Evolutionary conservation across 208 protist genomes (phyloP).

Genomic region (Leishmania lainsoni): DNA sequence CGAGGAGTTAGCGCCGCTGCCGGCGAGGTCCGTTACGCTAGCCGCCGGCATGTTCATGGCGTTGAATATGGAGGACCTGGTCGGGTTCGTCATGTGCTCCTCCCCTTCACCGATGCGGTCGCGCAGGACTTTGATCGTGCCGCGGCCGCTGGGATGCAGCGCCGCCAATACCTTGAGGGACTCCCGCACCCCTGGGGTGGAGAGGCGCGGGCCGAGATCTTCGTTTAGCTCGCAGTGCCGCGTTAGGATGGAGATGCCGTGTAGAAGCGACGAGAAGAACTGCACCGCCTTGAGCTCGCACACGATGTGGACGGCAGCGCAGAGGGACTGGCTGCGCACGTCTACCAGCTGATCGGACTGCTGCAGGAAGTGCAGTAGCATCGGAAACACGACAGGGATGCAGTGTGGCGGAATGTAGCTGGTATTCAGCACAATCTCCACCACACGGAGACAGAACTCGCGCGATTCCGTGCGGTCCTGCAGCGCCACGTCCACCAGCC

Average conservation of each 20-base stretch:
- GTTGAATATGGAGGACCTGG: conserved; percentile 16
- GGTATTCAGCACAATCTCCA: conserved; percentile 85
- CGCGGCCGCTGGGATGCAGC: conserved; percentile 64
- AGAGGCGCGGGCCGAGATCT: conserved; percentile 79
- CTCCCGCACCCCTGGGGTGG: conserved; percentile 72
- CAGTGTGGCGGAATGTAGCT: conserved; percentile 91
- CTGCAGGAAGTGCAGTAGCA: conserved; percentile 86
- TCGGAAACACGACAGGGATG: conserved; percentile 84
- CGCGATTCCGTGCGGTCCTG: conserved; percentile 85
- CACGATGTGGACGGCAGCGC: conserved; percentile 85
- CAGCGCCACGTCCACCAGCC: conserved; percentile 88
- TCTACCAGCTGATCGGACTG: conserved; percentile 87
- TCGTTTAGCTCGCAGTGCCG: conserved; percentile 86
- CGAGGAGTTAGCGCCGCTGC: conserved; percentile 23
- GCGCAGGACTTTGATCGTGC: conserved; percentile 69
- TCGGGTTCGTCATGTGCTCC: conserved; percentile 32
- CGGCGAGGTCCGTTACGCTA: conserved; percentile 25
- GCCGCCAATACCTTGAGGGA: conserved; percentile 80
- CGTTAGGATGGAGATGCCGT: conserved; percentile 80
- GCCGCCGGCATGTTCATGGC: conserved; percentile 10
- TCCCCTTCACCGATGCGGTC: conserved; percentile 60
- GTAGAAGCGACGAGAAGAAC: conserved; percentile 80
- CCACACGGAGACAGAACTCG: conserved; percentile 89
- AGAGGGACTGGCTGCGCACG: conserved; percentile 83
- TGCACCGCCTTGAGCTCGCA: conserved; percentile 89